Base-by-base conservation (phyloP, 2,329 filamentous ascomycete species). In the Didymella pinodella region DNA sequence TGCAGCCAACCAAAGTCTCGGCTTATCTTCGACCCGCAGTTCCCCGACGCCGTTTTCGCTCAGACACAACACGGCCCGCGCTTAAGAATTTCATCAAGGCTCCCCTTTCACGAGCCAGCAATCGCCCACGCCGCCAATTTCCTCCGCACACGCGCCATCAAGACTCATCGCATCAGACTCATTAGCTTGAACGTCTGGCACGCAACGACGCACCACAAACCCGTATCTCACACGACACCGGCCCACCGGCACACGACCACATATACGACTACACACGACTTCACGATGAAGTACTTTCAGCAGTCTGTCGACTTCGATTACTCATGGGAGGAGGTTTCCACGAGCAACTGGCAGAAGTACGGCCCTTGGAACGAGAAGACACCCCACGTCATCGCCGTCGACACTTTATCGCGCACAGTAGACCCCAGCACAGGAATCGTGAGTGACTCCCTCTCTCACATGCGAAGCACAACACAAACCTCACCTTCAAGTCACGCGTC, bases 351-450 rank as follows among this genome's bases (percentile, higher is more conserved):
- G 95, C 90, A 89, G 70, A 99, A 99, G 80, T 99, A 99, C 81
- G 96, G 92, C 73, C 94, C 94, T 20, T 98, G 95, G 94, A 99
- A 99, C 83, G 91, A 97, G 78, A 95, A 97, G 81, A 93, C 91
- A n/a, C 92, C 93, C 40, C 95, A 99, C 79, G 95, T 99, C 67
- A 88, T 96, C 66, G 93, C 92, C 67, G 95, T 98, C 73, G 95
- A 99, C 81, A 98, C 94, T 14, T 80, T 99, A 70, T 90, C 88
- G 52, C 91, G 95, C 64, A 77, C 77, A 10, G 81, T 91, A 38
- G 88, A 91, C 71, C 78, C 85, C 7, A 69, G 74, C 12, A 90
- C 88, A 40, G 87, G 88, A 71, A 90, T 92, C 69, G 86, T 89
- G 78, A 79, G 86, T 81, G 51, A 49, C 63, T 44, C 50, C 38